Evolutionary conservation across 495 filamentous ascomycete genomes (phyloP).

Genomic region (Hypoxylon fuscum): DNA sequence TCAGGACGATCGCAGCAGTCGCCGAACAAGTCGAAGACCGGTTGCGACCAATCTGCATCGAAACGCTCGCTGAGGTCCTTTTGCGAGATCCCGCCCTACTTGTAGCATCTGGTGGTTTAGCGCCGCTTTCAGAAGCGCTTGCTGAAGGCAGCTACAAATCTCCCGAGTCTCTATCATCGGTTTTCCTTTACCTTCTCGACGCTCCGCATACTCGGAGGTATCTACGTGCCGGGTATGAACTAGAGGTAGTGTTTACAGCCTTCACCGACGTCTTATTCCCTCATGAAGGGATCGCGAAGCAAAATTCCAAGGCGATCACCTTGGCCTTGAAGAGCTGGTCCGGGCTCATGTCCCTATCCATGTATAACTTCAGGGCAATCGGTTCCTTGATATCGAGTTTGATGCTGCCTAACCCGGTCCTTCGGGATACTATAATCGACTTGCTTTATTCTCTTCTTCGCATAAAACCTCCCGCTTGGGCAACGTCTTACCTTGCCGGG

Average conservation of each 20-base stretch:
- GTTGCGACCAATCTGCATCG: constrained; percentile 84
- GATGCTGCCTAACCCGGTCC: constrained; percentile 72
- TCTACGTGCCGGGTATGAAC: constrained; percentile 79
- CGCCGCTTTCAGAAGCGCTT: constrained; percentile 82
- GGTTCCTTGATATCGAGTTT: constrained; percentile 82
- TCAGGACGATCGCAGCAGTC: constrained; percentile 86
- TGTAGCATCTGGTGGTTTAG: constrained; percentile 81
- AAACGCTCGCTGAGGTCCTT: constrained; percentile 91
- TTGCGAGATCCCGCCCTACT: constrained; percentile 83
- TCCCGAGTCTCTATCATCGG: constrained; percentile 82
- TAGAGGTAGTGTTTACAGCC: constrained; percentile 82
- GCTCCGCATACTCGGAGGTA: constrained; percentile 80
- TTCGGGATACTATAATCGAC: constrained; percentile 79
- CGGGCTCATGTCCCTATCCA: constrained; percentile 81
- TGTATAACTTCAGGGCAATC: constrained; percentile 84
- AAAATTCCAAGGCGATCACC: constrained; percentile 85
- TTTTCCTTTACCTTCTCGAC: constrained; percentile 90
- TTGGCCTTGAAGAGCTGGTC: constrained; percentile 95
- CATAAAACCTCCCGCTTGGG: constrained; percentile 96
- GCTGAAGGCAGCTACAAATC: constrained; percentile 91
- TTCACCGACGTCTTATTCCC: constrained; percentile 85
- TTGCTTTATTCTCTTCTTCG: constrained; percentile 89
- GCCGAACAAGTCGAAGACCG: constrained; percentile 86
- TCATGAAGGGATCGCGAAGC: constrained; percentile 80
- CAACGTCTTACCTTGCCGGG: constrained; percentile 92